A percentile compares a stretch with the other conserved stretches of the same genome.
Evolutionary conservation across 2,329 filamentous ascomycete species (phyloP).

Genomic region (Botryotinia globosa): DNA sequence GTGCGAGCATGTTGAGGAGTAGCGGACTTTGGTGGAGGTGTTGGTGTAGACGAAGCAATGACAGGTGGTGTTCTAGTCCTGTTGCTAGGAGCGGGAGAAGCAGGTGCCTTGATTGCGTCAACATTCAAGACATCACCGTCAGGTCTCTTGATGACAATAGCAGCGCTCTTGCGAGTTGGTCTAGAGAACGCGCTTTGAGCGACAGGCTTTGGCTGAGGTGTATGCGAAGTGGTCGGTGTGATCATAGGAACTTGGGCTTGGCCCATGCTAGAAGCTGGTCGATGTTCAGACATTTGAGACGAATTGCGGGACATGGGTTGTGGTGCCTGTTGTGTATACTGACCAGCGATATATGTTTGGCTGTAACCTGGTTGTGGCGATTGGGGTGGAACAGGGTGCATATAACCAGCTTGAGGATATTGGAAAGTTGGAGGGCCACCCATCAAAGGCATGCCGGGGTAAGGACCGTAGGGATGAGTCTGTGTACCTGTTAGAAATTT

Average conservation of each 20-base stretch:
- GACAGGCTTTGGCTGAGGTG: constrained; percentile 51
- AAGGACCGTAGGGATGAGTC: constrained; percentile 52
- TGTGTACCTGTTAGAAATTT: constrained; percentile 55
- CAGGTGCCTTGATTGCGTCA: constrained; percentile 64
- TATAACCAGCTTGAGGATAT: constrained; percentile 51
- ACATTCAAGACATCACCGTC: constrained; percentile 74
- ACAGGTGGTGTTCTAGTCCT: constrained; percentile 58
- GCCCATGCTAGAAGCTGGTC: constrained; percentile 47
- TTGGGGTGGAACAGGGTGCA: constrained; percentile 43
- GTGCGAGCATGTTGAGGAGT: constrained; percentile 66
- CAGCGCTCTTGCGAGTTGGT: constrained; percentile 58
- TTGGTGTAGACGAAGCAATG: constrained; percentile 67
- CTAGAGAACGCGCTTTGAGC: constrained; percentile 42
- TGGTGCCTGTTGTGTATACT: constrained; percentile 48
- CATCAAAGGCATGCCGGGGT: constrained; percentile 45
- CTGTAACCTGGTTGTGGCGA: constrained; percentile 49
- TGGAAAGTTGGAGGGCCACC: constrained; percentile 40
- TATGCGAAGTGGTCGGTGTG: constrained; percentile 41
- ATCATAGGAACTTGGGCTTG: constrained; percentile 39
- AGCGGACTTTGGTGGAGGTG: constrained; percentile 73
- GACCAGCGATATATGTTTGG: constrained; percentile 42
- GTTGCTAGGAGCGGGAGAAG: constrained; percentile 52
- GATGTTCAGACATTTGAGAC: constrained; percentile 69
- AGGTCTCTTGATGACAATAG: constrained; percentile 80
- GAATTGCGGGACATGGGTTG: constrained; percentile 78